Evolutionary conservation across 768 basidiomycete species (phyloP).

Genomic region (Pholiota molesta): DNA sequence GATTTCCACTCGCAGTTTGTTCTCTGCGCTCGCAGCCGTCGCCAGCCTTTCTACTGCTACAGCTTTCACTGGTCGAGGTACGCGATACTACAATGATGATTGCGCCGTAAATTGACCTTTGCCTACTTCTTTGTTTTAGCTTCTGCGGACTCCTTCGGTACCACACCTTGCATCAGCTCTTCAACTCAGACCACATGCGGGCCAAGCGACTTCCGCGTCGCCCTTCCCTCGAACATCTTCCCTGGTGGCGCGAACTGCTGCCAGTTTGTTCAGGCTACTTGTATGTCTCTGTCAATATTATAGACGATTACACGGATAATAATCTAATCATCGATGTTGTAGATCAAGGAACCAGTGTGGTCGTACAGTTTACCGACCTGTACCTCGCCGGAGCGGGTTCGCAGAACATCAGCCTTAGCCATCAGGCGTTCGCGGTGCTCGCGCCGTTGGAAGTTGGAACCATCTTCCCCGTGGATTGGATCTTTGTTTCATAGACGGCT

Average conservation of each 20-base stretch:
- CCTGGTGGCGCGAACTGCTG: not conserved
- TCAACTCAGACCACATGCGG: not conserved
- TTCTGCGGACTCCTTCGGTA: not conserved
- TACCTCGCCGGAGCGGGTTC: not conserved
- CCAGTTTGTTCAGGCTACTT: not conserved
- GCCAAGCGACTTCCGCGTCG: not conserved
- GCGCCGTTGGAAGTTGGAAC: not conserved
- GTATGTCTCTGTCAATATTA: not conserved
- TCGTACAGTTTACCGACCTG: not conserved
- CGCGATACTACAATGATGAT: not conserved
- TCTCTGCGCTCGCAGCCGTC: not conserved
- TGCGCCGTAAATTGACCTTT: not conserved
- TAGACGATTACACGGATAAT: not conserved
- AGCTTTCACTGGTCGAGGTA: not conserved
- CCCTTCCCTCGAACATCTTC: not conserved
- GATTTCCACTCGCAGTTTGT: not conserved
- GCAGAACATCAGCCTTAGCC: not conserved
- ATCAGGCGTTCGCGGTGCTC: not conserved
- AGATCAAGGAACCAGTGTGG: not conserved
- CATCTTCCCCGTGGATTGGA: not conserved
- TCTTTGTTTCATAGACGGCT: too few species aligned
- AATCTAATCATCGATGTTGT: not conserved
- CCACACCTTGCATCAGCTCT: not conserved
- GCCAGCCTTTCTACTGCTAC: not conserved
- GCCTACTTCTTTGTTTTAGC: not conserved